Evolutionary conservation across 164 flowering plant species (phyloP).

Genomic region (Liquidambar formosana): DNA sequence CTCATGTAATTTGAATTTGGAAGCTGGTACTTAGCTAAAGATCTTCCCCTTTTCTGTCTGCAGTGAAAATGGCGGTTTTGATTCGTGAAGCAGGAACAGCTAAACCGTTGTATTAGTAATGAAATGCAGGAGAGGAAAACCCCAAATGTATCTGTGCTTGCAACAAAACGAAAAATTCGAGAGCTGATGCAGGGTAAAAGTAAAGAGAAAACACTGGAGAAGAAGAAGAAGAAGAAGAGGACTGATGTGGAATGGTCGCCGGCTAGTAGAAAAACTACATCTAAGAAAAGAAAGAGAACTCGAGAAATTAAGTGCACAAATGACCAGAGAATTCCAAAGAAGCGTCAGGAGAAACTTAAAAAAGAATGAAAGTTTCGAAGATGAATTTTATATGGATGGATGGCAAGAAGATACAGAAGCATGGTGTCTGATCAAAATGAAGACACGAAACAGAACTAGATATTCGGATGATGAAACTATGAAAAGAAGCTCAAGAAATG

Average conservation of each 20-base stretch:
- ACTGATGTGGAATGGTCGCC: background rate
- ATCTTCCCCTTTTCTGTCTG: background rate
- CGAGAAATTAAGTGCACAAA: background rate
- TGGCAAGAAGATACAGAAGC: slow-evolving; percentile 21
- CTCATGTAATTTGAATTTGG: background rate
- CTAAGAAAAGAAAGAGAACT: slow-evolving; percentile 12
- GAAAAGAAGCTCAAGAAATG: slow-evolving; percentile 2
- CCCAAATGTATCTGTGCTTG: background rate
- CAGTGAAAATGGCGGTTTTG: slow-evolving; percentile 23
- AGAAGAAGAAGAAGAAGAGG: slow-evolving; percentile 9
- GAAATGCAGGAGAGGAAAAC: background rate
- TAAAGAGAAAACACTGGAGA: background rate
- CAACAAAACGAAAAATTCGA: slow-evolving; percentile 11
- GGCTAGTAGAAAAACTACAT: slow-evolving; percentile 2
- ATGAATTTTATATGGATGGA: slow-evolving; percentile 9
- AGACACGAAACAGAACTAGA: slow-evolving; percentile 3
- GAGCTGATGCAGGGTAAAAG: background rate
- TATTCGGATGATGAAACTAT: background rate
- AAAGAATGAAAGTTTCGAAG: slow-evolving; percentile 6
- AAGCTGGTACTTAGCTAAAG: background rate
- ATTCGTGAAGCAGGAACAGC: slow-evolving; percentile 9
- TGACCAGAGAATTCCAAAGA: slow-evolving; percentile 13
- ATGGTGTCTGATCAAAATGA: slow-evolving; percentile 14
- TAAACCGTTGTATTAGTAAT: background rate
- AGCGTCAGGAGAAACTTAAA: slow-evolving; percentile 1